Percentiles rank a stretch among this genome's conserved stretches.
Evolutionary conservation across 129 eudicot genomes (phyloP).

Genomic region (Chrysanthemum makinoi): DNA sequence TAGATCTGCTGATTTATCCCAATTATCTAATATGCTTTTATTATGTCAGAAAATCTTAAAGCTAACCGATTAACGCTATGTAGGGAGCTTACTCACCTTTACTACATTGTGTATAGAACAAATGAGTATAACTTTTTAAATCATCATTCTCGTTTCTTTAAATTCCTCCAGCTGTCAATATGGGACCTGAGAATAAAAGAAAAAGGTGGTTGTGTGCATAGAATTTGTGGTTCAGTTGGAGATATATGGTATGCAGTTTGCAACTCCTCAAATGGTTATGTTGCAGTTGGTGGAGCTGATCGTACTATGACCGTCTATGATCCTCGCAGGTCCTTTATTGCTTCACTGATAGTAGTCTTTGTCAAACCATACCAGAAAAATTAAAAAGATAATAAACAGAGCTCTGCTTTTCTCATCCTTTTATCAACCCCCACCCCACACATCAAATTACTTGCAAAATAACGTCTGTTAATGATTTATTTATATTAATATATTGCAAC

Average conservation of each 20-base stretch:
- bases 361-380: not conserved
- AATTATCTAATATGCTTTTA: not conserved
- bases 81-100: conserved; percentile 9
- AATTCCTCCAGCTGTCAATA: conserved; percentile 52
- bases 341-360: not conserved
- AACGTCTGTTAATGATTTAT: too few relatives aligned
- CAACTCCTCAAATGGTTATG: conserved; percentile 58
- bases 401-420: too few relatives aligned
- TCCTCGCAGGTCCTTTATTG: conserved; percentile 60
- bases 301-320: conserved; percentile 78
- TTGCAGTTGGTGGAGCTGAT: conserved; percentile 88
- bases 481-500: too few relatives aligned
- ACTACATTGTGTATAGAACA: not conserved
- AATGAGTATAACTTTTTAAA: not conserved
- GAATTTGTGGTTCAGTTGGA: conserved; percentile 72
- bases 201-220: conserved; percentile 79
- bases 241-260: conserved; percentile 66
- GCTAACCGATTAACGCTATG: not conserved
- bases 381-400: too few relatives aligned
- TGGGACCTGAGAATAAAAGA: conserved; percentile 77
- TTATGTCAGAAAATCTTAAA: conserved; percentile 3
- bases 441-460: too few relatives aligned
- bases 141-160: not conserved
- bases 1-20: too few relatives aligned
- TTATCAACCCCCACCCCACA: too few relatives aligned